Percentiles rank a stretch among this genome's conserved stretches.
Evolutionary conservation across 176 grass and related monocot genomes (phyloP).

Genomic region (Oryza brachyantha): DNA sequence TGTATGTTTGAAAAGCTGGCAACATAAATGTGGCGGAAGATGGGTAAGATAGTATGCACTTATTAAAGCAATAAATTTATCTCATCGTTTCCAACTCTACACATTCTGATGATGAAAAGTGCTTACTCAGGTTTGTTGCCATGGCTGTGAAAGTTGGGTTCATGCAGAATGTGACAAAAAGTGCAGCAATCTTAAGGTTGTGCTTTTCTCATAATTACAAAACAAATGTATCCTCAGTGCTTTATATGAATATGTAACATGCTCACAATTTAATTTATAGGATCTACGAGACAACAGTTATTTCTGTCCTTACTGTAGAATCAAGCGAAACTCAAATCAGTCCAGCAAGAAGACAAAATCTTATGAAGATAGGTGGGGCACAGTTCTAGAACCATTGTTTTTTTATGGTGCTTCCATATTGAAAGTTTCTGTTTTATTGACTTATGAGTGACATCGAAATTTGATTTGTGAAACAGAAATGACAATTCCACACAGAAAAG

Average conservation of each 20-base stretch:
- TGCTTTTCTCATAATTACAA: conserved; percentile 10
- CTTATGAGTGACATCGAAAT: conserved; percentile 12
- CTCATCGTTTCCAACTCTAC: conserved; percentile 11
- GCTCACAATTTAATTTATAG: conserved; percentile 41
- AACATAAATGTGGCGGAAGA: conserved; percentile 52
- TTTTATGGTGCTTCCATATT: conserved; percentile 14
- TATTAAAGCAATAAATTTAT: conserved; percentile 17
- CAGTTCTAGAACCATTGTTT: not conserved
- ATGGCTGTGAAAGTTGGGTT: conserved; percentile 74
- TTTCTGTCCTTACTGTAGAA: conserved; percentile 69
- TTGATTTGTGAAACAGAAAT: conserved; percentile 39
- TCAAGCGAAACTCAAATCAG: conserved; percentile 34
- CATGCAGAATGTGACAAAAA: conserved; percentile 83
- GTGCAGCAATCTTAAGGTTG: conserved; percentile 64
- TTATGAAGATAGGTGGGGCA: conserved; percentile 58
- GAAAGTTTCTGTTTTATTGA: conserved; percentile 25
- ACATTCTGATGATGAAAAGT: conserved; percentile 32
- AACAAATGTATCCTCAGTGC: not conserved
- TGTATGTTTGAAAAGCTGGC: conserved; percentile 83
- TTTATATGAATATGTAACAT: conserved; percentile 41
- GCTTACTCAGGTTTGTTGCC: conserved; percentile 70
- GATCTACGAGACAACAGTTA: conserved; percentile 65
- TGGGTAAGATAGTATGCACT: conserved; percentile 60
- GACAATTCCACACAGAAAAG: conserved; percentile 35
- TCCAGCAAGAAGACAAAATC: conserved; percentile 49